Base-by-base conservation (phyloP, 1,139 yeast genomes). In the Chernovozyma sophiae-reginae region DNA sequence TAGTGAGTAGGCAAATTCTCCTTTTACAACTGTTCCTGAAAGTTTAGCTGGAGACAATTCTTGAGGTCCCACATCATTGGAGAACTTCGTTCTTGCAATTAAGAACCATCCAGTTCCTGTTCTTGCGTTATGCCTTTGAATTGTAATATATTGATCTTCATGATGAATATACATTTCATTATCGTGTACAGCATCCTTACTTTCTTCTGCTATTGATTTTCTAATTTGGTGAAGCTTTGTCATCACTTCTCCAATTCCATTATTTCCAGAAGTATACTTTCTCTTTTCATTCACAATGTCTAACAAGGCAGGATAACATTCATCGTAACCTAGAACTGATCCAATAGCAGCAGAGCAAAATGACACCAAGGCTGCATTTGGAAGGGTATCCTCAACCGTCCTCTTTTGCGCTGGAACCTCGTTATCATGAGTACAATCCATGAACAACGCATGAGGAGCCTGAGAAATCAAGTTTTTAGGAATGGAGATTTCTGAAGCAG, bases 381-480 rank as follows among this genome's bases (percentile, higher is more conserved):
- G 95, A 34, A 92, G 68, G 0, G 97, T 89, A 53, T 92, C 98
- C 56, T 90, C 96, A 1, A 87, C 83, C 0, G 96, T 89, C 55
- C 97, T 77, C 62, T 85, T 87, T 51, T 90, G 95, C 30, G 73
- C 74, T 3, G 97, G 96, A 27, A 80, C 82, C 59, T 87, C 94
- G 53, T 92, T 92, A 59, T 92, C 98, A 58, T 92, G 98, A 3
- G 97, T 90, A 53, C 97, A 90, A 57, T 92, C 98, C 97, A 92
- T 90, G 52, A 92, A 85, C 50, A 92, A 68, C 0, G 97, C 96
- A 60, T 89, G 97, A 3, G 96, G 95, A 12, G 81, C 79, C 31
- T 81, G 76, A 7, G 79, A 68, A 1, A 79, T 71, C 36, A 86
- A 71, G 12, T 79, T 69, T 46, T 72, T 74, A 3, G 92, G 90